Percentiles rank a stretch among this genome's conserved stretches.
These are phyloP conservation scores for Candida nemodendra DNA, from an alignment of 805 yeast species.

Conservation along the genomic window DNA sequence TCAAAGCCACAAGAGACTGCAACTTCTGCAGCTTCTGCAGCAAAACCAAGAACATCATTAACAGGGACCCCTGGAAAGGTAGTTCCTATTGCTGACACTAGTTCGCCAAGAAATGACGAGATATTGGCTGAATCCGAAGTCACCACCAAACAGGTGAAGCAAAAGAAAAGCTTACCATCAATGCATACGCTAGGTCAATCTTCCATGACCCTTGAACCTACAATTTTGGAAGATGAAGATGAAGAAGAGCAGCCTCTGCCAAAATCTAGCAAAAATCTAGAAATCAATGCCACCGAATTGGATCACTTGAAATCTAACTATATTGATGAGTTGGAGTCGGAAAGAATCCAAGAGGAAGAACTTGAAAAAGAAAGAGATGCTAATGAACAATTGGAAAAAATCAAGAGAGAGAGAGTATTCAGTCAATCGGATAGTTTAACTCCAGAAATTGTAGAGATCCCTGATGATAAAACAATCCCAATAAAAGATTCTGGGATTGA, in stretches of 20 bases:
- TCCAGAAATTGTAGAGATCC: conserved; percentile 11
- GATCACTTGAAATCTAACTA: conserved; percentile 26
- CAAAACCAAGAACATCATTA: too few species aligned
- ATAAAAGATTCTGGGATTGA: conserved; percentile 8
- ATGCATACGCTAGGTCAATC: conserved; percentile 22
- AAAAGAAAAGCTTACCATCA: conserved; percentile 22
- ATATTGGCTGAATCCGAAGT: conserved; percentile 1
- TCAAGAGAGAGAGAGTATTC: conserved; percentile 30
- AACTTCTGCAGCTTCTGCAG: background rate
- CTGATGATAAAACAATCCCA: conserved; percentile 10
- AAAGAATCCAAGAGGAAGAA: conserved; percentile 31
- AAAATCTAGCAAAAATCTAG: background rate
- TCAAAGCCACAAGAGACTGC: background rate
- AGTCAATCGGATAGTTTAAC: conserved; percentile 8
- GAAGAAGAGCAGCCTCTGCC: conserved; percentile 6
- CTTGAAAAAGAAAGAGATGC: conserved; percentile 39
- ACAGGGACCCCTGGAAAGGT: too few species aligned
- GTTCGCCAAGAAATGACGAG: conserved; percentile 3
- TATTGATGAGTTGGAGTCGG: conserved; percentile 29
- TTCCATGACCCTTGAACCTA: conserved; percentile 18
- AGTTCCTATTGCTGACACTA: too few species aligned
- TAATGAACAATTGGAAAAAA: conserved; percentile 38
- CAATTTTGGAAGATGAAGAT: conserved; percentile 26
- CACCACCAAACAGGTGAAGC: conserved; percentile 11
- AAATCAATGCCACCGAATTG: conserved; percentile 18